Percentiles rank a stretch among this genome's conserved stretches.
phyloP scores from a whole-genome alignment of 2,329 filamentous ascomycete species.

The Botrytis squamosa region DNA sequence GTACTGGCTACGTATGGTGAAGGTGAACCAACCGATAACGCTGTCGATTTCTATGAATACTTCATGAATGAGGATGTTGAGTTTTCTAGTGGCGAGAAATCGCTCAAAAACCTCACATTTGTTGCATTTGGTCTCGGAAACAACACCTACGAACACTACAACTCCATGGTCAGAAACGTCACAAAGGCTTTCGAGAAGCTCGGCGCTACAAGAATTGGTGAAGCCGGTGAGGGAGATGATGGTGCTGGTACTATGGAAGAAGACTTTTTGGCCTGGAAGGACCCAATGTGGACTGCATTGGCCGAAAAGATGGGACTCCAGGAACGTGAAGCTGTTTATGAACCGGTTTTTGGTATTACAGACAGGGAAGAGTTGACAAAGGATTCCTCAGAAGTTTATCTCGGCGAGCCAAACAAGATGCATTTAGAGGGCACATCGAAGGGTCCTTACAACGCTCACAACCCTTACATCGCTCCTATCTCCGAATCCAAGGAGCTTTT shows the following conservation, averaged over 20 bases:
- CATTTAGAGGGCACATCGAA: conserved; percentile 82
- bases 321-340: conserved; percentile 94
- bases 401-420: conserved; percentile 95
- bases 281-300: conserved; percentile 94
- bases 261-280: conserved; percentile 98
- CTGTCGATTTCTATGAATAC: conserved; percentile 98
- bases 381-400: conserved; percentile 79
- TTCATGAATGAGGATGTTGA: conserved; percentile 75
- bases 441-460: conserved; percentile 93
- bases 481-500: conserved; percentile 89
- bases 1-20: conserved; percentile 97
- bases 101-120: conserved; percentile 82
- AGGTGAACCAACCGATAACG: conserved; percentile 97
- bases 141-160: conserved; percentile 99
- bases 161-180: conserved; percentile 94
- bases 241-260: conserved; percentile 99
- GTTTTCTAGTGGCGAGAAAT: conserved; percentile 73
- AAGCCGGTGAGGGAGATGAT: conserved; percentile 93
- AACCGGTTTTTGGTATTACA: conserved; percentile 82
- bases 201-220: conserved; percentile 79
- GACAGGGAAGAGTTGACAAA: conserved; percentile 72
- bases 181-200: conserved; percentile 77
- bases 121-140: conserved; percentile 96
- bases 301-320: conserved; percentile 81
- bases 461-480: conserved; percentile 94